Percentiles rank a stretch among this genome's conserved stretches.
phyloP scores from a whole-genome alignment of 2,329 filamentous ascomycete genomes.

The Dendryphion nanum region DNA sequence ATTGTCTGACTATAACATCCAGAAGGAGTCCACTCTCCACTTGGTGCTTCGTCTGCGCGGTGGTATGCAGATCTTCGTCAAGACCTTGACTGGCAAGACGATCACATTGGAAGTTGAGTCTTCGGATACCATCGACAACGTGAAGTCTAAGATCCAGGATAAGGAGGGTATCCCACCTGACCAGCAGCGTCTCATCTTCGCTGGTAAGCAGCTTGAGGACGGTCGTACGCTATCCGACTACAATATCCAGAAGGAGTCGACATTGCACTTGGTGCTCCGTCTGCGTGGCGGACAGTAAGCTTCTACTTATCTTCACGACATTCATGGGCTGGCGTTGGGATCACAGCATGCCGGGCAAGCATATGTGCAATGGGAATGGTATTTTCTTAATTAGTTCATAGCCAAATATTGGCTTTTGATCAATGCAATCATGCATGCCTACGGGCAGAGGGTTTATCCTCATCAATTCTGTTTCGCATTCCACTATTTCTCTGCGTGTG shows the following conservation, averaged over 20 bases:
- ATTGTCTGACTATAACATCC: constrained; percentile 90
- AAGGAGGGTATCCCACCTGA: constrained; percentile 88
- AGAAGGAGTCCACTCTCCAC: constrained; percentile 87
- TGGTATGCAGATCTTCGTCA: constrained; percentile 64
- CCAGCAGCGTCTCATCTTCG: constrained; percentile 91
- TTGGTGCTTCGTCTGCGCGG: constrained; percentile 84
- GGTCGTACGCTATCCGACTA: constrained; percentile 89
- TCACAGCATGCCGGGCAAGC: constrained; percentile 20
- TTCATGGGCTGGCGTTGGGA: constrained; percentile 33
- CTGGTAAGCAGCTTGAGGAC: constrained; percentile 90
- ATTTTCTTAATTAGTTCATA: constrained; percentile 28
- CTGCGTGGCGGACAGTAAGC: constrained; percentile 56
- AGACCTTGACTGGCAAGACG: constrained; percentile 75
- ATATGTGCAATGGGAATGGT: constrained; percentile 10
- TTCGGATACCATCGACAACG: constrained; percentile 89
- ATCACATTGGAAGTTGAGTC: constrained; percentile 91
- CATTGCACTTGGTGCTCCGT: constrained; percentile 62
- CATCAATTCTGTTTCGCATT: neutral
- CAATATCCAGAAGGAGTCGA: constrained; percentile 83
- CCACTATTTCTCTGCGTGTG: no score
- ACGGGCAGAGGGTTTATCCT: constrained; percentile 28
- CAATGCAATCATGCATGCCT: constrained; percentile 31
- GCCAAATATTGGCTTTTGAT: constrained; percentile 9
- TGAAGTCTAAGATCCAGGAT: constrained; percentile 81
- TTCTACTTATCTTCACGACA: constrained; percentile 12